A percentile compares a stretch with the other conserved stretches of the same genome.
Conservation (phyloP, 2,329 filamentous ascomycete species). For the Aspergillus ustus region DNA sequence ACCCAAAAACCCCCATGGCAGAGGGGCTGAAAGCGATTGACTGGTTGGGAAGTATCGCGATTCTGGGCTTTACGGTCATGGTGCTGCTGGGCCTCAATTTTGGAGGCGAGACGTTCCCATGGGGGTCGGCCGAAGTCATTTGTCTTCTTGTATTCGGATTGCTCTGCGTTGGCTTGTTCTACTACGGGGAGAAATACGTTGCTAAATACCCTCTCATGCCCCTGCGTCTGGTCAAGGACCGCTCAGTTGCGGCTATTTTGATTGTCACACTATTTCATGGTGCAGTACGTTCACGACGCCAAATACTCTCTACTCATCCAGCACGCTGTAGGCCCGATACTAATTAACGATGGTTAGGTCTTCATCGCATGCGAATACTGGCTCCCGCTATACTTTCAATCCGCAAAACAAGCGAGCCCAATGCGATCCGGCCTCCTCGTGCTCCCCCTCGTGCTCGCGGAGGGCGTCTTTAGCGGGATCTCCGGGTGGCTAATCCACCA, state of each 20-base stretch:
- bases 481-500: constrained; percentile 70
- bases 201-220: not conserved
- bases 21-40: constrained; percentile 57
- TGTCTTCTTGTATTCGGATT: not conserved
- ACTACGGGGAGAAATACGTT: not conserved
- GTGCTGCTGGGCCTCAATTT: constrained; percentile 59
- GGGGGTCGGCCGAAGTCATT: constrained; percentile 56
- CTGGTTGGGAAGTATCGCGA: constrained; percentile 56
- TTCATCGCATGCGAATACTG: constrained; percentile 75
- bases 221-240: not conserved
- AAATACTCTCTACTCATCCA: not conserved
- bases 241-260: not conserved
- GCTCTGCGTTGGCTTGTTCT: not conserved
- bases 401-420: constrained; percentile 64
- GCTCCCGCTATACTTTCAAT: constrained; percentile 76
- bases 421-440: constrained; percentile 70
- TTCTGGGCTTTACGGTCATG: constrained; percentile 55
- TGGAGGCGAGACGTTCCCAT: constrained; percentile 56
- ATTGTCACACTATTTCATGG: not conserved
- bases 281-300: not conserved
- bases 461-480: constrained; percentile 61
- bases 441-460: constrained; percentile 65
- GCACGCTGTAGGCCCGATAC: not conserved
- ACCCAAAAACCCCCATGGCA: constrained; percentile 55
- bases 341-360: constrained; percentile 40